Percentiles rank a stretch among this genome's conserved stretches.
phyloP scores from a whole-genome alignment of 2,329 filamentous ascomycete genomes.

The Colletotrichum somersetense region DNA sequence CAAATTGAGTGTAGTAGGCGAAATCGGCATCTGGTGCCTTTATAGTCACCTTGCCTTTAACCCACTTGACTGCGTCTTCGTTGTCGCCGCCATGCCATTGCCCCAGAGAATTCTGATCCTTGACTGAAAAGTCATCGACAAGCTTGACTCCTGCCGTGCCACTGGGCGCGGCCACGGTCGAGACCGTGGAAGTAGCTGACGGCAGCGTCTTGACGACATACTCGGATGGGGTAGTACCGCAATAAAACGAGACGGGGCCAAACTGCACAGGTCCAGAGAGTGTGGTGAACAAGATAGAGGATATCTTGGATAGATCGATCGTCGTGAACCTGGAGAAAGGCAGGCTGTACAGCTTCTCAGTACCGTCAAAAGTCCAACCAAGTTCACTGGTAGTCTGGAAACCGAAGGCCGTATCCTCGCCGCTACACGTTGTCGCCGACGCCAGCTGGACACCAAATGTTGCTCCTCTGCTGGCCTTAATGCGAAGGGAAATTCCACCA shows the following conservation, averaged over 20 bases:
- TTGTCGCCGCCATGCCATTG: slow-evolving; percentile 73
- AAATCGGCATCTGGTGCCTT: slow-evolving; percentile 60
- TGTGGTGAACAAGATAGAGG: slow-evolving; percentile 63
- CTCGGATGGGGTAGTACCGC: slow-evolving; percentile 62
- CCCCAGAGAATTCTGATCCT: slow-evolving; percentile 69
- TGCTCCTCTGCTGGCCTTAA: slow-evolving; percentile 65
- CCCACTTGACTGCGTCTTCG: slow-evolving; percentile 67
- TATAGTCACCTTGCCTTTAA: slow-evolving; percentile 62
- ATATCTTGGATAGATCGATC: slow-evolving; percentile 65
- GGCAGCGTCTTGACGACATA: slow-evolving; percentile 59
- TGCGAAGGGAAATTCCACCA: slow-evolving; percentile 67
- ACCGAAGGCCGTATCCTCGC: slow-evolving; percentile 50
- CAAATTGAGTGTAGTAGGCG: slow-evolving; percentile 70
- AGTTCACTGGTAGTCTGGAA: slow-evolving; percentile 61
- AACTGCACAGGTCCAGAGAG: slow-evolving; percentile 62
- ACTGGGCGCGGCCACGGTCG: slow-evolving; percentile 62
- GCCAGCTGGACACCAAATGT: slow-evolving; percentile 66
- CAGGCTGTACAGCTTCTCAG: slow-evolving; percentile 69
- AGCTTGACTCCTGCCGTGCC: slow-evolving; percentile 64
- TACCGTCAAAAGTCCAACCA: slow-evolving; percentile 72
- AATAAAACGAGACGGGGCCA: slow-evolving; percentile 71
- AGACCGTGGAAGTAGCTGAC: slow-evolving; percentile 55
- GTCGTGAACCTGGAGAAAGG: slow-evolving; percentile 65
- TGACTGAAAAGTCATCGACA: slow-evolving; percentile 71
- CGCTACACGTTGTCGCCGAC: slow-evolving; percentile 60